Base-by-base conservation (phyloP, 345 rosid genomes). In the Citrus cavaleriei region DNA sequence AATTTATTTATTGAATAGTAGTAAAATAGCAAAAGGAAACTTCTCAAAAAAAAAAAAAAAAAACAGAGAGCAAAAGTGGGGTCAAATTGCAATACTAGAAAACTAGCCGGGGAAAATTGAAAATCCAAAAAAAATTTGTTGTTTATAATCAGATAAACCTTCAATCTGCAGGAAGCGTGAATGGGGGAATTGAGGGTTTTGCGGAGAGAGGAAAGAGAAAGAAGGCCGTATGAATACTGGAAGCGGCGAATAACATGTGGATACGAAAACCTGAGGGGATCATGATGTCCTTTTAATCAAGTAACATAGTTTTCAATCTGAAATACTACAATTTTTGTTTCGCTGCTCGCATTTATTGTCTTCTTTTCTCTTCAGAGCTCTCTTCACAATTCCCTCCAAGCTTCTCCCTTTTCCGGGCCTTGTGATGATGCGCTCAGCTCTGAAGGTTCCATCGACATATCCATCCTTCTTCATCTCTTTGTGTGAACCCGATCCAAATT, bases 251-350 rank as follows among this genome's bases (percentile, higher is more conserved):
- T 3, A 19, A 35, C 63, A 77, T 57, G 79, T 66, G 79, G 79
- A 77, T 68, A 37, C 19, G 79, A 67, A 77, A 54, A 65, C 66
- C 79, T 77, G 73, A 77, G 65, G 79, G 79, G 49, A 35, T 68
- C 73, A 24, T 77, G 79, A 77, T 67, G 79, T n/a, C 40, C 51
- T 65, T 63, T 9, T 30, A 35, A 7, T 60, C 24, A 32, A 60
- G 19, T 55, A 12, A 55, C 18, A 77, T 77, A 77, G 79, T 77
- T 77, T 77, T 77, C 79, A 77, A 68, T 77, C 79, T 77, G 79
- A 46, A 69, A 68, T 0, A n/a, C 58, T 54, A 3, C 74, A 27
- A 37, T 3, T 55, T 13, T 9, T 5, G 2, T 2, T 38, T 75
- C 40, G 79, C 67, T 19, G 74, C 73, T 68, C 79, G 79, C 19